phyloP scores from a whole-genome alignment of 176 grass and related monocot species.

The Oryza meridionalis region DNA sequence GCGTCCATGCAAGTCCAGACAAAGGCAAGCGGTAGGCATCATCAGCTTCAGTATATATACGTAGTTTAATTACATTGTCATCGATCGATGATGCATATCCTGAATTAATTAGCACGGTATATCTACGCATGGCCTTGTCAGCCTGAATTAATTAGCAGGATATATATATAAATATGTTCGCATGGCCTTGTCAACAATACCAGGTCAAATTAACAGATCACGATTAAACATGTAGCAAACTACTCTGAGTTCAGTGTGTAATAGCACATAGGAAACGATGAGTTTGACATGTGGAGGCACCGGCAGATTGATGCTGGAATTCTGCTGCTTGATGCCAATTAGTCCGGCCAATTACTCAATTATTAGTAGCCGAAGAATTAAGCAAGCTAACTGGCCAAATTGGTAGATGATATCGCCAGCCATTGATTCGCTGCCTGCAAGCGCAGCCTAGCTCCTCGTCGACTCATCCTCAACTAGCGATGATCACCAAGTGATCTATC shows the following conservation, averaged over 20 bases:
- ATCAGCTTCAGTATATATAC: background rate
- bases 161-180: background rate
- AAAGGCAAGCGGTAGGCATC: constrained; percentile 5
- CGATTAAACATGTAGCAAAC: background rate
- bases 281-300: constrained; percentile 46
- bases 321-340: constrained; percentile 4
- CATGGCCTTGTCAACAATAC: constrained; percentile 37
- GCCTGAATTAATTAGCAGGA: background rate
- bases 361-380: background rate
- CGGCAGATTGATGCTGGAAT: constrained; percentile 1
- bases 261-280: constrained; percentile 23
- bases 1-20: background rate
- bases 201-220: constrained; percentile 35
- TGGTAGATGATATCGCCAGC: background rate
- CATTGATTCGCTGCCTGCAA: background rate
- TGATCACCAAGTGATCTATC: background rate
- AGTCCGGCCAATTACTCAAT: background rate
- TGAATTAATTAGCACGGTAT: background rate
- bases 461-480: background rate
- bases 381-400: background rate
- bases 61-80: background rate
- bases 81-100: background rate
- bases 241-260: background rate
- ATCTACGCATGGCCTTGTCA: background rate
- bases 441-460: too few relatives aligned